Evolutionary conservation across 352 stramenopile genomes (phyloP).

Genomic region (Phytophthora sansomeana): DNA sequence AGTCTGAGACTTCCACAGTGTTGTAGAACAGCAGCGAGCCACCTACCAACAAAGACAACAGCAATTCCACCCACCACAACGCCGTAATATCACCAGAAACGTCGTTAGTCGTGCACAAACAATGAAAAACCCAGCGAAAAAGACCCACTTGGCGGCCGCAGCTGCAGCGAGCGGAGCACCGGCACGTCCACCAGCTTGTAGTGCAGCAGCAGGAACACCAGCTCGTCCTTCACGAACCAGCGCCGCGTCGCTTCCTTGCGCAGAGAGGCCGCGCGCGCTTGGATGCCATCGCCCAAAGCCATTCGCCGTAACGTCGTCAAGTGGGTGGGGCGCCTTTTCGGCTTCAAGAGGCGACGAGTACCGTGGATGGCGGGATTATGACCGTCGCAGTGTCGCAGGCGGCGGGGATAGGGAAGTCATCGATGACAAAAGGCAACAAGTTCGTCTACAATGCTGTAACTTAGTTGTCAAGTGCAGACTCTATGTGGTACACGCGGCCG

Average conservation of each 20-base stretch:
- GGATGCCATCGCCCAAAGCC: constrained; percentile 33
- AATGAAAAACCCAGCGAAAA: not conserved
- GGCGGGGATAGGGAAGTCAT: not conserved
- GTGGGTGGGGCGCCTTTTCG: constrained; percentile 14
- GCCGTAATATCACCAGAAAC: not conserved
- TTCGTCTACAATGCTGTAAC: not conserved
- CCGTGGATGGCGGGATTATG: constrained; percentile 19
- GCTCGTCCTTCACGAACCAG: constrained; percentile 88
- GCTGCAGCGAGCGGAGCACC: constrained; percentile 49
- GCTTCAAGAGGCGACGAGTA: constrained; percentile 34
- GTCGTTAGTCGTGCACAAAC: constrained; percentile 1
- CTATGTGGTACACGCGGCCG: constrained; percentile 52
- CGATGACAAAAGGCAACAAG: not conserved
- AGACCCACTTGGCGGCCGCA: constrained; percentile 66
- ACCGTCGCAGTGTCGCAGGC: constrained; percentile 22
- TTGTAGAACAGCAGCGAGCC: constrained; percentile 81
- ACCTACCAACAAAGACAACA: constrained; percentile 40
- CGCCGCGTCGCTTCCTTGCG: constrained; percentile 56
- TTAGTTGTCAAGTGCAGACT: constrained; percentile 11
- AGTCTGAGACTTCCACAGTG: constrained; percentile 64
- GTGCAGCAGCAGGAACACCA: constrained; percentile 77
- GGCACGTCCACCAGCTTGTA: constrained; percentile 53
- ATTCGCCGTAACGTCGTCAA: constrained; percentile 42
- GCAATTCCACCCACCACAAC: not conserved
- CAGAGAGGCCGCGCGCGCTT: constrained; percentile 47